Evolutionary conservation across 2,329 filamentous ascomycete genomes (phyloP).

Genomic region (Talaromyces albobiverticillius): DNA sequence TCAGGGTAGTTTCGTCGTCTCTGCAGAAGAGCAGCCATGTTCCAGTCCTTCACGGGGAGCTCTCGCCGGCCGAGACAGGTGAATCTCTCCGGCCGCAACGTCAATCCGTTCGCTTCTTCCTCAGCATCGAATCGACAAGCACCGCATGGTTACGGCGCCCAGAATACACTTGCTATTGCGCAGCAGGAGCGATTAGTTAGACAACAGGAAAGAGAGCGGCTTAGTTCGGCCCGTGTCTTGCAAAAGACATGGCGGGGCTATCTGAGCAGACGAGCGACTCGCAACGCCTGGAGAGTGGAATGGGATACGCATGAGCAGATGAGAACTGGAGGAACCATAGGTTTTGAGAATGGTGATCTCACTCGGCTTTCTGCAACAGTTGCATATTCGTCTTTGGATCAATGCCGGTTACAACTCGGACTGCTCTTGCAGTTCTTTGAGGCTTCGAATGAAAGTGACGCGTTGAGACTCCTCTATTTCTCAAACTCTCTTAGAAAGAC

Average conservation of each 20-base stretch:
- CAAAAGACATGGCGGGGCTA: constrained; percentile 84
- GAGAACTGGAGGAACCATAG: constrained; percentile 24
- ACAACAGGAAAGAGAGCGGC: constrained; percentile 73
- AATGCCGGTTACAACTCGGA: constrained; percentile 55
- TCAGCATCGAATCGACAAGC: constrained; percentile 58
- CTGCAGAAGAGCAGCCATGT: constrained; percentile 59
- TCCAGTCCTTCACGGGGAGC: constrained; percentile 85
- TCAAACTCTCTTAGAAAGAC: constrained; percentile 40
- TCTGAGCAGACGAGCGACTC: constrained; percentile 57
- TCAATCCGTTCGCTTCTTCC: constrained; percentile 76
- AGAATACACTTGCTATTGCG: constrained; percentile 77
- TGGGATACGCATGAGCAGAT: constrained; percentile 61
- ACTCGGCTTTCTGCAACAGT: not conserved
- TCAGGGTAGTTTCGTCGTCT: constrained; percentile 2
- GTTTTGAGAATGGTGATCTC: constrained; percentile 39
- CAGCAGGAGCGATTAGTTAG: constrained; percentile 80
- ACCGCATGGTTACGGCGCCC: constrained; percentile 59
- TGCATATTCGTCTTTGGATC: constrained; percentile 9
- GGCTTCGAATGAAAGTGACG: constrained; percentile 43
- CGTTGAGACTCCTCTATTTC: constrained; percentile 44
- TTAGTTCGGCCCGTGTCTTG: constrained; percentile 70
- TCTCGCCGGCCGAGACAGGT: constrained; percentile 85
- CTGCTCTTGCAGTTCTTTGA: constrained; percentile 66
- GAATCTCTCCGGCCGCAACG: constrained; percentile 82
- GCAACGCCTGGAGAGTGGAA: constrained; percentile 54